Evolutionary conservation across 2,329 filamentous ascomycete genomes (phyloP), one percentile per base, ranked within the genome.

Genomic region (Helminthosporium solani): DNA sequence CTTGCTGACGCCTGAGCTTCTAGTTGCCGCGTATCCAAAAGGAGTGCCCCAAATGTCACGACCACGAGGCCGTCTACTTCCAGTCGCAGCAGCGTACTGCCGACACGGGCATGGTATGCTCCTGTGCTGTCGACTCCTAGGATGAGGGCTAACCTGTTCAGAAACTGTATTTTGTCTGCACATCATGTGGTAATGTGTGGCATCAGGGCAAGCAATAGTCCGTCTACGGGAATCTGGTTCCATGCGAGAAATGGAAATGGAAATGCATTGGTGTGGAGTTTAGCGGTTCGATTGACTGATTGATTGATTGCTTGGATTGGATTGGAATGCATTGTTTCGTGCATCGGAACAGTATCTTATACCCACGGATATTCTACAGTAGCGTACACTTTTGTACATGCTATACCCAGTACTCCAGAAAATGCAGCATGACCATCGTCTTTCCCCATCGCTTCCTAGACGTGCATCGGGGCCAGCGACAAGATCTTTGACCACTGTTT

Each of bases 401-500:
- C 35, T 9, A 44, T 39, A 21, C 43, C 35, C 44, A 34, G 40
- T 50, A 47, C 41, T 48, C 51, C 41, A 39, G 40, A 31, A 48
- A 49, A 53, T 50, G 50, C 44, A 47, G 38, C 30, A 20, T 33
- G 30, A 16, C 14, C 21, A 23, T 14, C 18, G 23, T 40, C 33
- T 12, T 33, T 30, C 18, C 15, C 18, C n/a, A n/a, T n/a, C n/a
- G n/a, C 15, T 30, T 21, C 40, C 48, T 80, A 88, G 69, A 88
- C 74, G 73, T 88, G 83, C 81, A 87, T 84, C 37, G 94, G 92
- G 44, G 94, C 94, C 80, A 99, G 82, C 60, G 89, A 95, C 68
- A 99, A 74, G 63, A 99, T 97, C 82, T 97, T 99, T 63, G 90
- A 95, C 94, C 94, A 99, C 75, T 95, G 87, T 79, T 88, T 94